These are phyloP conservation scores for Leccinum pellstonianum DNA, from an alignment of 768 basidiomycete genomes.

Conservation along the genomic window DNA sequence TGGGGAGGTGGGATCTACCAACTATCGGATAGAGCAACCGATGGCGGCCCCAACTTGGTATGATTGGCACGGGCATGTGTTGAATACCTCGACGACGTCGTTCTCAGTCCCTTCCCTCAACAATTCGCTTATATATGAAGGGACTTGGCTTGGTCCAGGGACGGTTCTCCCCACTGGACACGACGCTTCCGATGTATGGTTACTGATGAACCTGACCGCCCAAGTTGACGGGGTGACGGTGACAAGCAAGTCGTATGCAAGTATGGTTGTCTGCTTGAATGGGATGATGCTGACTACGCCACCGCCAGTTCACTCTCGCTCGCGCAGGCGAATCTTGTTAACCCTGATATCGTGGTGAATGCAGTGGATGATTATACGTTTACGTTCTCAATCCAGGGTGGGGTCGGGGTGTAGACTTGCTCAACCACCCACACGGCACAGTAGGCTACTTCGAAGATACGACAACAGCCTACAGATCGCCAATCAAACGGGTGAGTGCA, in stretches of 20 bases:
- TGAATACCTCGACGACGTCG: constrained; percentile 37
- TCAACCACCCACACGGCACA: constrained; percentile 56
- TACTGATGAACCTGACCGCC: constrained; percentile 50
- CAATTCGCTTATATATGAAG: constrained; percentile 44
- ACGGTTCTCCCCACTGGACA: constrained; percentile 44
- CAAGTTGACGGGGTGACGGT: constrained; percentile 39
- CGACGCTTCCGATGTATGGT: constrained; percentile 46
- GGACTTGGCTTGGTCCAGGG: constrained; percentile 35
- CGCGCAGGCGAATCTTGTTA: constrained; percentile 19
- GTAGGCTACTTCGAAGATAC: constrained; percentile 44
- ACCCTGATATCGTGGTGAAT: no score
- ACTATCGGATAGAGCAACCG: constrained; percentile 38
- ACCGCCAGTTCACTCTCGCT: constrained; percentile 52
- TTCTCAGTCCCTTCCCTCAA: constrained; percentile 51
- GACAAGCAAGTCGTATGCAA: constrained; percentile 52
- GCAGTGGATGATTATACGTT: constrained; percentile 40
- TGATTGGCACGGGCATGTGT: constrained; percentile 46
- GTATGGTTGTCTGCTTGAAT: constrained; percentile 15
- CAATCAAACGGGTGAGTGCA: no score
- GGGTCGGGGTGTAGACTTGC: constrained; percentile 58
- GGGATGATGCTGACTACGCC: not conserved
- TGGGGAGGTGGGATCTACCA: constrained; percentile 61
- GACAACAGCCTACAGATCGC: no score
- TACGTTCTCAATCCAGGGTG: constrained; percentile 49
- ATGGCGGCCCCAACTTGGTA: constrained; percentile 53